phyloP scores from a whole-genome alignment of 2,329 filamentous ascomycete genomes.

The Tothia fuscella region DNA sequence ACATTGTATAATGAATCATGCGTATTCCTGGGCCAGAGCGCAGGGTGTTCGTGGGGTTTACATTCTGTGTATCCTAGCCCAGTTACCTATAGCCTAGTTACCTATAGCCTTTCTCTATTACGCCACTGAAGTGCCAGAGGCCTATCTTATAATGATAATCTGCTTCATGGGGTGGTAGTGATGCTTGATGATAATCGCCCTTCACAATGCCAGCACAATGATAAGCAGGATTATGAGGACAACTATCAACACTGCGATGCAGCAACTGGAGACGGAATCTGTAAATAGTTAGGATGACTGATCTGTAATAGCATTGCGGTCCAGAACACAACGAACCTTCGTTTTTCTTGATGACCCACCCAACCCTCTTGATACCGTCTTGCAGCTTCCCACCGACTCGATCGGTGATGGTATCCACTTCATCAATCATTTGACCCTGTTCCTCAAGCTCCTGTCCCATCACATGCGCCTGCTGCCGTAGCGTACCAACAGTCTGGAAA shows the following conservation, averaged over 20 bases:
- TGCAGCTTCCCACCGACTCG: conserved; percentile 76
- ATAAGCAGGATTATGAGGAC: conserved; percentile 79
- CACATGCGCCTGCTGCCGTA: conserved; percentile 80
- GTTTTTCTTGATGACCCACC: conserved; percentile 73
- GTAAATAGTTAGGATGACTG: conserved; percentile 13
- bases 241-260: conserved; percentile 77
- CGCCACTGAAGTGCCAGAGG: no score
- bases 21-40: no score
- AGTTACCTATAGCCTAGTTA: no score
- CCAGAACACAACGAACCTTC: conserved; percentile 53
- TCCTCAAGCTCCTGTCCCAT: conserved; percentile 97
- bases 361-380: conserved; percentile 76
- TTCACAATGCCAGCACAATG: conserved; percentile 56
- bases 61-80: no score
- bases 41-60: no score
- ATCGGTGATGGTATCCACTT: conserved; percentile 74
- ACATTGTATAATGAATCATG: no score
- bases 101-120: no score
- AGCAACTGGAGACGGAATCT: conserved; percentile 72
- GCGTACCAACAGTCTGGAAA: conserved; percentile 81
- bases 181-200: no score
- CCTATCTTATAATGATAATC: no score
- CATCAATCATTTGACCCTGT: conserved; percentile 77
- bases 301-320: no score
- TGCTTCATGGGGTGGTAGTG: no score